Conservation (phyloP, 208 protist genomes). For the Trypanosoma brucei region DNA sequence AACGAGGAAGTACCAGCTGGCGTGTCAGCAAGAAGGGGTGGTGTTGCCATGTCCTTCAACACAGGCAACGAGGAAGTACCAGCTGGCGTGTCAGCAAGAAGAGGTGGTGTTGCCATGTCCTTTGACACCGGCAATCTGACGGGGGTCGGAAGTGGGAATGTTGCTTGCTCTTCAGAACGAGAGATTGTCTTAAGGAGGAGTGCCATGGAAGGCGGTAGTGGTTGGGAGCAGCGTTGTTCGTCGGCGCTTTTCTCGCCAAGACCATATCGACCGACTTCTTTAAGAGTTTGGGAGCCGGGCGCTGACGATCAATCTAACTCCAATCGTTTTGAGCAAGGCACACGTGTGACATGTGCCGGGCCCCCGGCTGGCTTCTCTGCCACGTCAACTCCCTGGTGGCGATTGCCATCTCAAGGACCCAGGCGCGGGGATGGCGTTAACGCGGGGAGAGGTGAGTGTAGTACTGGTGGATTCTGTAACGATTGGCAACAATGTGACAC, state of each 20-base stretch:
- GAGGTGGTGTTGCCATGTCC: background rate
- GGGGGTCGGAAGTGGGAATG: too few relatives aligned
- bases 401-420: constrained; percentile 1
- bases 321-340: background rate
- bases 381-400: background rate
- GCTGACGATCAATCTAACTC: background rate
- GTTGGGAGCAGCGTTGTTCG: constrained; percentile 5
- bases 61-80: background rate
- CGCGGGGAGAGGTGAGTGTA: background rate
- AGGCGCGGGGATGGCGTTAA: constrained; percentile 6
- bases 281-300: background rate
- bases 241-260: constrained; percentile 10
- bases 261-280: constrained; percentile 5
- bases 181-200: background rate
- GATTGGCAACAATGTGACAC: background rate
- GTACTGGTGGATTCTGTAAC: background rate
- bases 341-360: background rate
- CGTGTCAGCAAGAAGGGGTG: constrained; percentile 2
- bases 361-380: background rate
- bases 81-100: background rate
- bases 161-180: too few relatives aligned
- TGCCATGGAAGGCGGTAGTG: constrained; percentile 1
- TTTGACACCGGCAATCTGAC: too few relatives aligned
- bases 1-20: constrained; percentile 15
- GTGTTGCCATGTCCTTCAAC: background rate